Evolutionary conservation across 2,329 filamentous ascomycete species (phyloP).

Genomic region (Golovinomyces cichoracearum): DNA sequence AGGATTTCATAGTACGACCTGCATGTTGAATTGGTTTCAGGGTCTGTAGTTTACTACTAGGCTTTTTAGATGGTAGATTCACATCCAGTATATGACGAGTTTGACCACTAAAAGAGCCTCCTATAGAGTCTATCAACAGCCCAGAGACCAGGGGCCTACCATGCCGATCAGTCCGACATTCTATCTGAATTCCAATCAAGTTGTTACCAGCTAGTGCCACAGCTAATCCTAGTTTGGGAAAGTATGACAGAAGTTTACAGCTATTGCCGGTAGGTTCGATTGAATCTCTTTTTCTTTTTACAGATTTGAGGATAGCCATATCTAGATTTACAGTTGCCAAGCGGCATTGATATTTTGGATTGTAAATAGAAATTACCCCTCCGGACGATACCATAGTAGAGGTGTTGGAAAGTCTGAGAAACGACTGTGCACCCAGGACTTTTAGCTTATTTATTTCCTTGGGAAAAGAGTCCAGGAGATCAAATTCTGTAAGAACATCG

Average conservation of each 20-base stretch:
- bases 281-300: conserved; percentile 10
- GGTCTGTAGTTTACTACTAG: conserved; percentile 4
- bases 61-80: neutral
- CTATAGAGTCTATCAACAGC: conserved; percentile 47
- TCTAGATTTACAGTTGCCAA: conserved; percentile 19
- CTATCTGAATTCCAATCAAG: conserved; percentile 43
- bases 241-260: conserved; percentile 30
- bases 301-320: conserved; percentile 2
- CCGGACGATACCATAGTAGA: conserved; percentile 36
- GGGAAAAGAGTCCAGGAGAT: conserved; percentile 35
- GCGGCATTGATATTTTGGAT: conserved; percentile 35
- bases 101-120: conserved; percentile 28
- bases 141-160: conserved; percentile 31
- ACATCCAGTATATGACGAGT: conserved; percentile 8
- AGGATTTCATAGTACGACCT: conserved; percentile 7
- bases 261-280: conserved; percentile 2
- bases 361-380: conserved; percentile 34
- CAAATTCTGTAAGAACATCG: conserved; percentile 31
- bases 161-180: conserved; percentile 29
- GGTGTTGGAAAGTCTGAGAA: conserved; percentile 39
- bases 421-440: conserved; percentile 29
- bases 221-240: conserved; percentile 38
- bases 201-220: conserved; percentile 37
- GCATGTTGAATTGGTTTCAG: conserved; percentile 11
- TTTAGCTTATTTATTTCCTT: conserved; percentile 29